A percentile compares a stretch with the other conserved stretches of the same genome.
Evolutionary conservation across 73 alveolate species (phyloP).

Genomic region (Durusdinium trenchii): DNA sequence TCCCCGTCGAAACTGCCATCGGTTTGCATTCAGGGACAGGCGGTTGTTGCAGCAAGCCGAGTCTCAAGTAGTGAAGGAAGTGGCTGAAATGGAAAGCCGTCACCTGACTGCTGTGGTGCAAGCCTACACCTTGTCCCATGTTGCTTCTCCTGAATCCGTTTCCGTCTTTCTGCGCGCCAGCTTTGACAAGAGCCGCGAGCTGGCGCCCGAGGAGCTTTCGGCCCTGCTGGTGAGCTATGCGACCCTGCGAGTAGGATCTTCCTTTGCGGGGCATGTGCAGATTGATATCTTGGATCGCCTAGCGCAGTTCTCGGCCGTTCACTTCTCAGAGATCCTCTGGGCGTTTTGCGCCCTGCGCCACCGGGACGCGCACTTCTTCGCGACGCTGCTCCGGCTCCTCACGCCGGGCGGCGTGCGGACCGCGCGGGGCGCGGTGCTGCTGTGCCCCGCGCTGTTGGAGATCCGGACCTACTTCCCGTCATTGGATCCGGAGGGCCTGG

Average conservation of each 20-base stretch:
- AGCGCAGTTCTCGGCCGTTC: conserved; percentile 31
- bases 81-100: conserved; percentile 33
- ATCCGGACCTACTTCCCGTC: conserved; percentile 66
- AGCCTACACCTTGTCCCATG: conserved; percentile 62
- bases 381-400: conserved; percentile 29
- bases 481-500: conserved; percentile 77
- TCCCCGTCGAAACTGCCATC: neutral
- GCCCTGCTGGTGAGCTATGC: conserved; percentile 34
- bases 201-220: conserved; percentile 48
- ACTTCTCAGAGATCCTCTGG: conserved; percentile 58
- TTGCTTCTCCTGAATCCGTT: conserved; percentile 24
- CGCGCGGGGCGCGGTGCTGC: conserved; percentile 2
- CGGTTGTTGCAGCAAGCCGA: conserved; percentile 46
- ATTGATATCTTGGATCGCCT: conserved; percentile 56
- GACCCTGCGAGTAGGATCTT: conserved; percentile 44
- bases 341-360: conserved; percentile 88
- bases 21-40: conserved; percentile 16
- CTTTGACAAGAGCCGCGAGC: conserved; percentile 34
- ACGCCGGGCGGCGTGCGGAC: conserved; percentile 42
- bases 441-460: conserved; percentile 79
- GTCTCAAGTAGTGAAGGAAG: conserved; percentile 52
- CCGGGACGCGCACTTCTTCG: conserved; percentile 76
- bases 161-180: conserved; percentile 33
- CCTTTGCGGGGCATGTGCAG: conserved; percentile 59
- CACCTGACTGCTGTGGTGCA: conserved; percentile 67